These are phyloP conservation scores for Penicillium cataractarum DNA, from an alignment of 495 filamentous ascomycete species.

Conservation along the genomic window DNA sequence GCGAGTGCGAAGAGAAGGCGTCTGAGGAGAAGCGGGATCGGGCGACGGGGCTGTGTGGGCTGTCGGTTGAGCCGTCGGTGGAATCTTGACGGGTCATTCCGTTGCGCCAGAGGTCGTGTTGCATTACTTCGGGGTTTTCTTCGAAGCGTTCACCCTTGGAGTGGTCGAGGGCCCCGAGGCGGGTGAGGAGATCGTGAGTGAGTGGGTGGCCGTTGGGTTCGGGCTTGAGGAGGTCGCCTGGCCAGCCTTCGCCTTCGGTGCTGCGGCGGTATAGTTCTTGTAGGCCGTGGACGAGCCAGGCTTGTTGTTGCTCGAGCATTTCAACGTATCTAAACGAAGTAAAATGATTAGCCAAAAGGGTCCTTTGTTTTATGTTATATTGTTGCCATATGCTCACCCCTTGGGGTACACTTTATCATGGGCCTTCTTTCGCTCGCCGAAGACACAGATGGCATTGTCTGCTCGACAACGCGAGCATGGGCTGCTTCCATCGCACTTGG, in stretches of 20 bases:
- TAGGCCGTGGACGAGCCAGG: constrained; percentile 62
- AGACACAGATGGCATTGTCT: constrained; percentile 64
- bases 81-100: constrained; percentile 58
- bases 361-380: constrained; percentile 4
- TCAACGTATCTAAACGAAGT: constrained; percentile 60
- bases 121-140: constrained; percentile 58
- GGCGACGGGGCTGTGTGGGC: constrained; percentile 48
- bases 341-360: constrained; percentile 12
- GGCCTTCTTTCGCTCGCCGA: constrained; percentile 64
- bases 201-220: constrained; percentile 61
- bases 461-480: constrained; percentile 63
- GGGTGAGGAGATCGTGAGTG: constrained; percentile 66
- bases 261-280: constrained; percentile 62
- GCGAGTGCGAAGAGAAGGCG: constrained; percentile 32
- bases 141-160: constrained; percentile 60
- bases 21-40: constrained; percentile 43
- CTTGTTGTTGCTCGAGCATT: constrained; percentile 72
- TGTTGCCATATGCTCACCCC: constrained; percentile 52
- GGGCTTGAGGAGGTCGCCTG: constrained; percentile 54
- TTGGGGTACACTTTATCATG: constrained; percentile 67
- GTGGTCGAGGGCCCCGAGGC: constrained; percentile 58
- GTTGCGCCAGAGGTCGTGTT: constrained; percentile 55
- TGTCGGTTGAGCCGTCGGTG: constrained; percentile 55
- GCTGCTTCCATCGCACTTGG: constrained; percentile 62
- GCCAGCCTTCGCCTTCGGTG: constrained; percentile 56